phyloP scores from a whole-genome alignment of 139 green algal species.

The Coccomyxa sp. region DNA sequence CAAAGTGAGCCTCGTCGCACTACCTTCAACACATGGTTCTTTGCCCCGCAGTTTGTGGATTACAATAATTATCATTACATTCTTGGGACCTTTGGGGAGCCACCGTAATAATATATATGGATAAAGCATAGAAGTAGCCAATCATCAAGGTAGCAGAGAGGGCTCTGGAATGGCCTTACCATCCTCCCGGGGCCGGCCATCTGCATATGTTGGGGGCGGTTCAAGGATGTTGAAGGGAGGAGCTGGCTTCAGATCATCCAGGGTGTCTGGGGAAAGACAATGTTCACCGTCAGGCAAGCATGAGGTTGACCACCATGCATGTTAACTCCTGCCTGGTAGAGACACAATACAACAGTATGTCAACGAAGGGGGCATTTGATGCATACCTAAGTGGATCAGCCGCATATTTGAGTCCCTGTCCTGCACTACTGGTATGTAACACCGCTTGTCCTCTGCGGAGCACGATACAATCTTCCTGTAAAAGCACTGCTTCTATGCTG shows the following conservation, averaged over 20 bases:
- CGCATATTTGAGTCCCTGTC: conserved; percentile 75
- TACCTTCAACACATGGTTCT: too few species aligned
- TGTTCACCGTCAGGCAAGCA: not conserved
- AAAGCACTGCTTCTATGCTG: not conserved
- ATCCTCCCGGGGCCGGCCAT: conserved; percentile 48
- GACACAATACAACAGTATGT: too few species aligned
- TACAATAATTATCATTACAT: not conserved
- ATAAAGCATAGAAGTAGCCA: not conserved
- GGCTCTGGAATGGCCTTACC: conserved; percentile 18
- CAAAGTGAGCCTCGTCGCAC: not conserved
- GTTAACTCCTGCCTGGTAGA: not conserved
- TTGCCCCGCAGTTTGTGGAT: not conserved
- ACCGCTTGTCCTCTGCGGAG: conserved; percentile 10
- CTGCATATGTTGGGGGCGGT: conserved; percentile 33
- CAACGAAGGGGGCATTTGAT: not conserved
- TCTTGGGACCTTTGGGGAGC: not conserved
- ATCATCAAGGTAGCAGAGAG: not conserved
- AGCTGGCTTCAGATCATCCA: conserved; percentile 35
- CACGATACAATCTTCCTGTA: not conserved
- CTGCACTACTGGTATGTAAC: conserved; percentile 68
- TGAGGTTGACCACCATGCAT: not conserved
- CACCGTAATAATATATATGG: not conserved
- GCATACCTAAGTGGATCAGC: conserved; percentile 66
- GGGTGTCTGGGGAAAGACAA: conserved; percentile 32
- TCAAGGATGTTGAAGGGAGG: conserved; percentile 78